These are phyloP conservation scores for Rubroboletus satanas DNA, from an alignment of 768 basidiomycete species.

Conservation along the genomic window DNA sequence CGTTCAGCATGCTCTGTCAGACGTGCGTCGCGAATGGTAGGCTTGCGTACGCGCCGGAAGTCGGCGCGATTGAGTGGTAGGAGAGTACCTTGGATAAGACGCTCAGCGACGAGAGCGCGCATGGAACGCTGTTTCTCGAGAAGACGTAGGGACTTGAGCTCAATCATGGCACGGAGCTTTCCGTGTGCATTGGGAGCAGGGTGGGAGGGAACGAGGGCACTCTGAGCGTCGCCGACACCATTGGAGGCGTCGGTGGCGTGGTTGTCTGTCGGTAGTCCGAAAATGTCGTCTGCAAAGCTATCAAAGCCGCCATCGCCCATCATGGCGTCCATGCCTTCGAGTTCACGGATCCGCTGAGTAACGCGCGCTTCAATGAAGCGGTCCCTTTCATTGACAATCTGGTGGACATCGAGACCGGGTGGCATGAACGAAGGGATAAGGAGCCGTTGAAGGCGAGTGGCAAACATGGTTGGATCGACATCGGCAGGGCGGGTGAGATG, in stretches of 20 bases:
- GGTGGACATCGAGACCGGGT: slow-evolving; percentile 85
- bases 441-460: slow-evolving; percentile 72
- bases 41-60: slow-evolving; percentile 85
- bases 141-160: slow-evolving; percentile 84
- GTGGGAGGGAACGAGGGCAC: slow-evolving; percentile 28
- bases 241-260: slow-evolving; percentile 28
- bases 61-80: slow-evolving; percentile 89
- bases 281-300: slow-evolving; percentile 39
- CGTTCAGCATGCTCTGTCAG: slow-evolving; percentile 87
- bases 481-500: slow-evolving; percentile 67
- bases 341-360: slow-evolving; percentile 82
- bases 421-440: slow-evolving; percentile 91
- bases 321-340: slow-evolving; percentile 74
- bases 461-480: slow-evolving; percentile 57
- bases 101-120: slow-evolving; percentile 81
- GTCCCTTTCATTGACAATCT: slow-evolving; percentile 88
- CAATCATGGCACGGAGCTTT: slow-evolving; percentile 86
- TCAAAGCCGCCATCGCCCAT: slow-evolving; percentile 75
- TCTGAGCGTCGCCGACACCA: slow-evolving; percentile 30
- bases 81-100: slow-evolving; percentile 81
- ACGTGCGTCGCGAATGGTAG: slow-evolving; percentile 82
- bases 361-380: slow-evolving; percentile 87
- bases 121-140: slow-evolving; percentile 89
- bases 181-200: slow-evolving; percentile 67
- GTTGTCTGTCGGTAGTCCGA: slow-evolving; percentile 1